A percentile compares a stretch with the other conserved stretches of the same genome.
Evolutionary conservation across 345 rosid species (phyloP).

Genomic region (Eucalyptus curtisii): DNA sequence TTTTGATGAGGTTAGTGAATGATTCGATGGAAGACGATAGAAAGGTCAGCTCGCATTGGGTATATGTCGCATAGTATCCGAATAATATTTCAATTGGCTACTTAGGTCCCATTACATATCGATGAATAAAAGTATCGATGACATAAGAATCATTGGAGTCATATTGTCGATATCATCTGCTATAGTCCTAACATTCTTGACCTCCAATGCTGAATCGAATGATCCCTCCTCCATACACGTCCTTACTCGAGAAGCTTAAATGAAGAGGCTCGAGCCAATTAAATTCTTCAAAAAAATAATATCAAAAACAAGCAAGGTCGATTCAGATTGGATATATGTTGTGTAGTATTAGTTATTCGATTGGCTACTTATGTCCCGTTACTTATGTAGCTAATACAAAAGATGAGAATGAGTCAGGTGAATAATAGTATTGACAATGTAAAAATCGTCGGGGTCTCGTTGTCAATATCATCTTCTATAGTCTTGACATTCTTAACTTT

Average conservation of each 20-base stretch:
- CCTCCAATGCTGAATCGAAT: rapidly evolving
- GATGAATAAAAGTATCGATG: rapidly evolving
- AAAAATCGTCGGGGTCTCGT: too few species aligned
- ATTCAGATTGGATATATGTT: too few species aligned
- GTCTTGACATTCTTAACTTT: not conserved
- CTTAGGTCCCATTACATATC: rapidly evolving
- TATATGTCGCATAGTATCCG: not conserved
- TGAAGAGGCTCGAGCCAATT: not conserved
- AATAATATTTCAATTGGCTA: not conserved
- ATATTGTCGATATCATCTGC: not conserved
- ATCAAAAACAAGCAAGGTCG: not conserved
- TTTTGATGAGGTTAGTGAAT: not conserved
- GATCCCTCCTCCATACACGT: not conserved
- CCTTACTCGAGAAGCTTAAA: not conserved
- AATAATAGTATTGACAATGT: not conserved
- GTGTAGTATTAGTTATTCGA: not conserved
- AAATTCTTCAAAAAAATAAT: not conserved
- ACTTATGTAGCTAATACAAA: too few species aligned
- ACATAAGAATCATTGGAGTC: not conserved
- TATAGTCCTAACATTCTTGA: not conserved
- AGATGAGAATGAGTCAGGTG: too few species aligned
- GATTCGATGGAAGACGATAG: not conserved
- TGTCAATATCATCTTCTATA: not conserved
- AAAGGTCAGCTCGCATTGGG: rapidly evolving
- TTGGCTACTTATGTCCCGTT: not conserved